These are phyloP conservation scores for Globisporangium ultimum DNA, from an alignment of 352 stramenopile species.

Conservation along the genomic window DNA sequence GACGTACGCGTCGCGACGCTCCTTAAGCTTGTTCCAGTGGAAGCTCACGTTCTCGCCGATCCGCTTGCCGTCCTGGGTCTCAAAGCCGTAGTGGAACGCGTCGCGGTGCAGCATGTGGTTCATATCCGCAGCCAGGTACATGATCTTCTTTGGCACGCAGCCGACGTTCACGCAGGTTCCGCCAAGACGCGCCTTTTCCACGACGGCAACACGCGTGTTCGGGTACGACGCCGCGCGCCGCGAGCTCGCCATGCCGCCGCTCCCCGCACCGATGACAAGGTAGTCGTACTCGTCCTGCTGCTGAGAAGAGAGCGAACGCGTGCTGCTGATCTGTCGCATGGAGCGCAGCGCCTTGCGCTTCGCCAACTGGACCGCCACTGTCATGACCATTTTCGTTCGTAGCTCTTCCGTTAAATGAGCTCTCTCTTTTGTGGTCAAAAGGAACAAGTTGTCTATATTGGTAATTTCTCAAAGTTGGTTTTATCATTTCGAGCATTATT, in stretches of 20 bases:
- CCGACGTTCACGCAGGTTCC: conserved; percentile 99
- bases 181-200: conserved; percentile 91
- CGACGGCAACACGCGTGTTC: conserved; percentile 86
- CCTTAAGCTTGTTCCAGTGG: conserved; percentile 92
- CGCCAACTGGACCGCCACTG: too few relatives aligned
- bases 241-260: conserved; percentile 90
- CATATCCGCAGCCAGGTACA: conserved; percentile 89
- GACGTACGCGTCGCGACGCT: conserved; percentile 94
- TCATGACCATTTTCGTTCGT: too few relatives aligned
- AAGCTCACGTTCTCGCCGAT: conserved; percentile 29
- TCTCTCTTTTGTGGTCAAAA: too few relatives aligned
- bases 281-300: conserved; percentile 68
- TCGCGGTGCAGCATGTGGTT: conserved; percentile 61
- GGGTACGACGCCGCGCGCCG: conserved; percentile 71
- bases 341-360: too few relatives aligned
- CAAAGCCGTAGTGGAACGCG: conserved; percentile 55
- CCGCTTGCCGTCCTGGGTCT: conserved; percentile 9
- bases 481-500: too few relatives aligned
- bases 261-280: conserved; percentile 90
- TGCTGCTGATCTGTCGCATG: too few relatives aligned
- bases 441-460: too few relatives aligned
- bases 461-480: too few relatives aligned
- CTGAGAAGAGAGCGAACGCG: too few relatives aligned
- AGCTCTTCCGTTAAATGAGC: too few relatives aligned
- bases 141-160: conserved; percentile 99